A percentile compares a stretch with the other conserved stretches of the same genome.
These are phyloP conservation scores for Zygosaccharomyces rouxii DNA, from an alignment of 805 yeast species.

Conservation along the genomic window DNA sequence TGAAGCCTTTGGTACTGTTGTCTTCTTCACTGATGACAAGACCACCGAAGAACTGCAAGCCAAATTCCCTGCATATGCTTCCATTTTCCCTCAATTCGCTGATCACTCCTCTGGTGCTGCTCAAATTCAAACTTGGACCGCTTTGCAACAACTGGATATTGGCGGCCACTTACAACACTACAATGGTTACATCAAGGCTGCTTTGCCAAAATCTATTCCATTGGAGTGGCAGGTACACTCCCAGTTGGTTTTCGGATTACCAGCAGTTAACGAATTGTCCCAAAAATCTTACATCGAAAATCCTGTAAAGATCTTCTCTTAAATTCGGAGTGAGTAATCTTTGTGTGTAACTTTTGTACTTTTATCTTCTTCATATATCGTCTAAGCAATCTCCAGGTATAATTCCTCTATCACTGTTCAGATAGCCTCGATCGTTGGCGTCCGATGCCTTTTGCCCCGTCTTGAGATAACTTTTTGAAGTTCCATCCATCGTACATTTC, in stretches of 20 bases:
- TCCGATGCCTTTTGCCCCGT: not conserved
- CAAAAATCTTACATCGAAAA: conserved; percentile 43
- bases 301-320: conserved; percentile 38
- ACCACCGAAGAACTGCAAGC: conserved; percentile 40
- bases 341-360: not conserved
- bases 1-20: conserved; percentile 47
- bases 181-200: conserved; percentile 42
- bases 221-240: conserved; percentile 43
- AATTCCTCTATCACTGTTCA: conserved; percentile 40
- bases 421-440: conserved; percentile 23
- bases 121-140: conserved; percentile 48
- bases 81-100: conserved; percentile 46
- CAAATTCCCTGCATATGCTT: conserved; percentile 41
- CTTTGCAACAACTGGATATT: conserved; percentile 41
- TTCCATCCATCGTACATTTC: conserved; percentile 30
- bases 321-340: not conserved
- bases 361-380: not conserved
- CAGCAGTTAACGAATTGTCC: conserved; percentile 34
- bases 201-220: conserved; percentile 39
- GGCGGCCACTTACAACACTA: conserved; percentile 54
- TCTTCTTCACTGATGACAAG: conserved; percentile 44
- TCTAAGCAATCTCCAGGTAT: conserved; percentile 38
- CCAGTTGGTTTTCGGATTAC: conserved; percentile 49
- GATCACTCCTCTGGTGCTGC: conserved; percentile 47
- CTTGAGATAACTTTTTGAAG: conserved; percentile 3